Evolutionary conservation across 345 rosid genomes (phyloP).

Genomic region (Limnanthes douglasii): DNA sequence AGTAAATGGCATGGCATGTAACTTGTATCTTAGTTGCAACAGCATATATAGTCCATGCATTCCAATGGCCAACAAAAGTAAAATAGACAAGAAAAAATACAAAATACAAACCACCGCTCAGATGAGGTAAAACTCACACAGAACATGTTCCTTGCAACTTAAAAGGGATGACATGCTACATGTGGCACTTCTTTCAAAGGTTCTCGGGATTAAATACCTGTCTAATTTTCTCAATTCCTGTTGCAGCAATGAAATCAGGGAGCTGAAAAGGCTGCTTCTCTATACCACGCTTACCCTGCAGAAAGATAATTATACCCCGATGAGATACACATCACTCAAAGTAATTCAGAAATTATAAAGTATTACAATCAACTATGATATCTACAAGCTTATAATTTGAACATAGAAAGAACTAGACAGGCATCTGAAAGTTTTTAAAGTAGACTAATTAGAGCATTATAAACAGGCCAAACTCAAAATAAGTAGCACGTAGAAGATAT

Average conservation of each 20-base stretch:
- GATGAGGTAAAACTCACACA: no score
- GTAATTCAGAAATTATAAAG: conserved; percentile 6
- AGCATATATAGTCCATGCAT: not conserved
- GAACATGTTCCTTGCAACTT: not conserved
- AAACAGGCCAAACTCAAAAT: not conserved
- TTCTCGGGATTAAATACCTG: conserved; percentile 39
- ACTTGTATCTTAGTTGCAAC: not conserved
- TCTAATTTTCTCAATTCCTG: conserved; percentile 97
- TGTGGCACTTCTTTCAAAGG: no score
- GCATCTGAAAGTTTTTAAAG: conserved; percentile 12
- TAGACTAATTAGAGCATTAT: conserved; percentile 28
- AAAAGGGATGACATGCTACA: no score
- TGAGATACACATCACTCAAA: conserved; percentile 26
- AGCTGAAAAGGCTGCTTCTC: conserved; percentile 98
- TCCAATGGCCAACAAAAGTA: not conserved
- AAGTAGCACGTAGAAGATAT: not conserved
- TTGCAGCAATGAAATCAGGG: conserved; percentile 99
- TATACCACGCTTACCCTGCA: conserved; percentile 99
- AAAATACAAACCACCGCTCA: no score
- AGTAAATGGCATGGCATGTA: not conserved
- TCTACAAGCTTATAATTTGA: no score
- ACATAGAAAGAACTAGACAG: not conserved
- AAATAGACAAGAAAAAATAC: no score
- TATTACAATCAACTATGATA: conserved; percentile 4
- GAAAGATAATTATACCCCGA: conserved; percentile 15